These are phyloP conservation scores for Inonotus hispidus DNA, from an alignment of 1,284 basidiomycete genomes.

Conservation along the genomic window DNA sequence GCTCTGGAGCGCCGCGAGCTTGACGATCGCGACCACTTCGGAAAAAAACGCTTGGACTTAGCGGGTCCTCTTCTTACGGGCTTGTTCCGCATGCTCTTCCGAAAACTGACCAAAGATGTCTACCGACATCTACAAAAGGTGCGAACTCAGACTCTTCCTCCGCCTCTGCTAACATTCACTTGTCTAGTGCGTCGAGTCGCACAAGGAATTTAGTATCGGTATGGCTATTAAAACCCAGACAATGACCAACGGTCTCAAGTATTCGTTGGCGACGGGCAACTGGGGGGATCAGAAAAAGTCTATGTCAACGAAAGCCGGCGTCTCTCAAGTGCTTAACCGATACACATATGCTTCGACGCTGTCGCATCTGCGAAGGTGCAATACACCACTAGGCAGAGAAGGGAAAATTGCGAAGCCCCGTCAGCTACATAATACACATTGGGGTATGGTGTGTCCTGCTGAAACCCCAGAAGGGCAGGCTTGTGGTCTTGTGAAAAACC, in stretches of 20 bases:
- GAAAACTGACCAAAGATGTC: constrained; percentile 95
- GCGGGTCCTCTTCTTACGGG: constrained; percentile 94
- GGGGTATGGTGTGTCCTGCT: constrained; percentile 99
- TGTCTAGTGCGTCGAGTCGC: constrained; percentile 87
- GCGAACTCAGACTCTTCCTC: constrained; percentile 18
- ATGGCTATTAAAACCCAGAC: constrained; percentile 94
- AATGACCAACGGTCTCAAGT: constrained; percentile 97
- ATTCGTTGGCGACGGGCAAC: constrained; percentile 97
- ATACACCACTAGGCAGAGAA: constrained; percentile 97
- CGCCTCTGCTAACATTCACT: neutral
- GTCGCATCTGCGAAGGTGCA: constrained; percentile 96
- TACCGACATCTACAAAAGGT: constrained; percentile 97
- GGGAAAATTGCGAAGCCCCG: constrained; percentile 99
- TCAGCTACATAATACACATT: constrained; percentile 98
- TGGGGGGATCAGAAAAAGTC: constrained; percentile 99
- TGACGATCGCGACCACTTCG: constrained; percentile 99
- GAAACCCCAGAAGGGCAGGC: constrained; percentile 99
- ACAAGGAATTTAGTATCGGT: constrained; percentile 92
- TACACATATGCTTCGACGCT: constrained; percentile 99
- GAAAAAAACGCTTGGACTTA: constrained; percentile 95
- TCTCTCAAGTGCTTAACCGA: constrained; percentile 97
- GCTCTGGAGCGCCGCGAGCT: constrained; percentile 93
- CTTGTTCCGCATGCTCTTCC: constrained; percentile 96
- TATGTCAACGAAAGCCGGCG: constrained; percentile 96
- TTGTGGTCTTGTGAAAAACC: constrained; percentile 98